Evolutionary conservation across 1,284 basidiomycete species (phyloP), one percentile per base, ranked within the genome.

Genomic region (Cystobasidium sp.): DNA sequence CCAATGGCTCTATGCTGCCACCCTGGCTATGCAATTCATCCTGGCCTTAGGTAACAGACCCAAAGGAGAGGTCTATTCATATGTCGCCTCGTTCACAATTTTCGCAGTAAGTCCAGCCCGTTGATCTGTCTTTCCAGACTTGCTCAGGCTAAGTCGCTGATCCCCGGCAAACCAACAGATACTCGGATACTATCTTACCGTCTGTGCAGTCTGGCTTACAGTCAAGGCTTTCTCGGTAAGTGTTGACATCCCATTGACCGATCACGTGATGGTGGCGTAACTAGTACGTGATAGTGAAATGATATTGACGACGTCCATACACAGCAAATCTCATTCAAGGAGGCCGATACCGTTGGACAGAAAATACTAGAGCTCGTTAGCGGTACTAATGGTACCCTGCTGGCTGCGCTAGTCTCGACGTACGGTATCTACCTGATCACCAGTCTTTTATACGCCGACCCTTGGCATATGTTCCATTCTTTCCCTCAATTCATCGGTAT

Each of bases 401-500:
- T 95, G 68, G 93, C 92, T 24, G 93, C 94, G 12, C 88, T 95
- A 84, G 84, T 92, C 63, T 93, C 94, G 7, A 96, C 94, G 0
- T 79, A 78, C 41, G 88, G 89, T 76, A 90, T 93, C 78, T 94
- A 93, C 83, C 85, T 94, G 75, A 82, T 91, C 39, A 87, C 92
- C 0, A 97, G 93, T 0, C 88, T 95, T 83, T 88, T 97, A 79
- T 98, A 95, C 80, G 92, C 94, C 75, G 95, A 98, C 83, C 95
- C 95, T 6, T 97, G 95, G 95, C 95, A 98, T 82, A 92, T 99
- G 90, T 88, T 96, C 83, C 93, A 92, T n/a, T 94, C 92, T 80
- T 95, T 97, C 86, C 86, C 91, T 78, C 95, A 97, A 82, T 98
- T 97, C 82, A 84, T 97, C 39, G 77, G 77, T 71, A 67, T 77